Evolutionary conservation across 2,329 filamentous ascomycete species (phyloP), one percentile per base, ranked within the genome.

Genomic region (Fusarium haematococcum): DNA sequence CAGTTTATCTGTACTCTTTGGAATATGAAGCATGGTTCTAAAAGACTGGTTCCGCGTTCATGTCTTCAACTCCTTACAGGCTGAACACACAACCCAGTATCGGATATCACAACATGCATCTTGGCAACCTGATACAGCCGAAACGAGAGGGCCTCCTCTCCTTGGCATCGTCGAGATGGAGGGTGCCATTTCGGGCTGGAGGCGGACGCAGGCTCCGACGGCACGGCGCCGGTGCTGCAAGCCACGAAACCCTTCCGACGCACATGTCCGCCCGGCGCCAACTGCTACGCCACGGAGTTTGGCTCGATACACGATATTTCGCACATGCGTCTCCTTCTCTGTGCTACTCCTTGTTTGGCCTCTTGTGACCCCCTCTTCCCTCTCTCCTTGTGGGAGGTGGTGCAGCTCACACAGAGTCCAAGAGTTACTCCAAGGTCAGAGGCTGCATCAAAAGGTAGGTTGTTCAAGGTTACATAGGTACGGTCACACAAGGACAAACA

Each of bases 11-110:
- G 27, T 67, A 57, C 27, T 56, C 52, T 70, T 72, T 52, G 48
- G 41, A 37, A 65, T 50, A 65, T 14, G 33, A 39, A 65, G 65
- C 62, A n/a, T 74, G 68, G 57, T 71, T 52, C 48, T 30, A 27
- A 48, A 27, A 48, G 23, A 16, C 43, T 5, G 14, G 5, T 6
- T 27, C 14, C 14, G 14, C 43, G 8, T 25, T 48, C 8, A 16
- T 48, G 23, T 27, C 41, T 6, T 48, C 3, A 9, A 48, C 23
- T 25, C 43, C 23, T 48, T 23, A 4, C 41, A 48, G 23, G 14
- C 20, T 48, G 1, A 48, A 48, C 23, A 27, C 14, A 10, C 23
- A 50, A 30, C 25, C 6, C 16, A 30, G 16, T 50, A 50, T 50
- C 25, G 25, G 45, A 50, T 50, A 50, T 30, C 45, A 50, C 45